Evolutionary conservation across 2,329 filamentous ascomycete genomes (phyloP).

Genomic region (Fusarium continuum): DNA sequence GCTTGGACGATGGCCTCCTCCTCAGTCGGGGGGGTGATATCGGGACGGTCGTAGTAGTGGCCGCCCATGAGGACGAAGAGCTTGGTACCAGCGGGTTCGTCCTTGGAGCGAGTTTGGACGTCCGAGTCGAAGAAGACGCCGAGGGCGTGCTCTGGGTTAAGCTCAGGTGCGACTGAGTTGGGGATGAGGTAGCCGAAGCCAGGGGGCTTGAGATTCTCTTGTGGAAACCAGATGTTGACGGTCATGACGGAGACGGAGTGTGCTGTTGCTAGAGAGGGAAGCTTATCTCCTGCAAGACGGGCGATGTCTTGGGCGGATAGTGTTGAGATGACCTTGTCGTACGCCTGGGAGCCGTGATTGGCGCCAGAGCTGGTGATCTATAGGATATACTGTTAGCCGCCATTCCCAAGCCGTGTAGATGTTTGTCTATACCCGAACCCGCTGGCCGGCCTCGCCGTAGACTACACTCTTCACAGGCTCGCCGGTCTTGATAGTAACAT

Average conservation of each 20-base stretch:
- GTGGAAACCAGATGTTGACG: slow-evolving; percentile 86
- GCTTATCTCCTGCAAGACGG: slow-evolving; percentile 46
- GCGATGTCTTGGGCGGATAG: slow-evolving; percentile 61
- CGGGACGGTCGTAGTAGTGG: slow-evolving; percentile 77
- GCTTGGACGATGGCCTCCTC: slow-evolving; percentile 76
- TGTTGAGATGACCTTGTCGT: slow-evolving; percentile 73
- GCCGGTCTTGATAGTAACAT: slow-evolving; percentile 67
- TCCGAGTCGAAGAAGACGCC: slow-evolving; percentile 94
- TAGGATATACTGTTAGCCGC: neutral
- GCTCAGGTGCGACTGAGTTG: slow-evolving; percentile 70
- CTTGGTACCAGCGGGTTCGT: slow-evolving; percentile 75
- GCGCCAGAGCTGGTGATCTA: slow-evolving; percentile 31
- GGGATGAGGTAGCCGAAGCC: slow-evolving; percentile 96
- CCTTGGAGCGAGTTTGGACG: slow-evolving; percentile 58
- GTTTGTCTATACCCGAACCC: slow-evolving; percentile 53
- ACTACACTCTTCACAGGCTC: slow-evolving; percentile 59
- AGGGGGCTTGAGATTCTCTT: slow-evolving; percentile 67
- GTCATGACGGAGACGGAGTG: slow-evolving; percentile 86
- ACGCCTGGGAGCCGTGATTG: slow-evolving; percentile 35
- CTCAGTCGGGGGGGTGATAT: slow-evolving; percentile 61
- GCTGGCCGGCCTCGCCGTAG: slow-evolving; percentile 49
- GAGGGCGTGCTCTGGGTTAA: slow-evolving; percentile 84
- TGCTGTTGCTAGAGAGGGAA: slow-evolving; percentile 62
- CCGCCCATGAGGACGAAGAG: slow-evolving; percentile 95
- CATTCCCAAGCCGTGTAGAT: neutral